Base-by-base conservation (phyloP, 176 grass and related monocot genomes). In the Lolium multiflorum region DNA sequence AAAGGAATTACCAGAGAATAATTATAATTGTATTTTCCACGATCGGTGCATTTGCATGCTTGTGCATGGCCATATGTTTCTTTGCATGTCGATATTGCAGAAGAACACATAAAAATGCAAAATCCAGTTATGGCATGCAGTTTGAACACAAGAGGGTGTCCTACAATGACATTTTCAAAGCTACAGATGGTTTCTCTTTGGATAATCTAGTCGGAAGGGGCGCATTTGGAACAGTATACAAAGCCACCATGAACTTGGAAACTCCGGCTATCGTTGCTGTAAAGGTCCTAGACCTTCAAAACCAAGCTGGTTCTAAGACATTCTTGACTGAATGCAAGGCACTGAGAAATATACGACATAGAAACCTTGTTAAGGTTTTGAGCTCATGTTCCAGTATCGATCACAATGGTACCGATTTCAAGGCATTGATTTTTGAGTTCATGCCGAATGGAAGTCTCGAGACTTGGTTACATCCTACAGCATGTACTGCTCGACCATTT, bases 341-440 rank as follows among this genome's bases (percentile, higher is more conserved):
- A 28, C 28, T 92, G 10, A 84, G 78, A 82, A 83, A 87, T 60
- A 63, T 86, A 28, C 46, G 83, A 17, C 90, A 92, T 62, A 73
- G 87, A 3, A 92, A 92, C 44, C 87, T 92, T 15, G 66, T 89
- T 1, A 89, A 92, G 65, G 66, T 89, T n/a, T 5, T 92, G 51
- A 92, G 72, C 28, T 82, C 60, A 9, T 92, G 90, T 46, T 82
- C 87, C 16, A 89, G 87, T 78, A 79, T 21, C 17, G 90, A 89
- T 25, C 74, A 86, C 73, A 50, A 67, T 10, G 90, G 90, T 25
- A 87, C 83, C 68, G 78, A 92, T 83, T 92, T 92, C 58, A 92
- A 92, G 83, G 90, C 86, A 79, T 77, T 92, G 46, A 55, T 92
- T 31, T 86, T 82, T 71, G 79, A 89, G 54, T 92, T 74, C 83